Conservation (phyloP, 495 filamentous ascomycete genomes). For the Letharia lupina region DNA sequence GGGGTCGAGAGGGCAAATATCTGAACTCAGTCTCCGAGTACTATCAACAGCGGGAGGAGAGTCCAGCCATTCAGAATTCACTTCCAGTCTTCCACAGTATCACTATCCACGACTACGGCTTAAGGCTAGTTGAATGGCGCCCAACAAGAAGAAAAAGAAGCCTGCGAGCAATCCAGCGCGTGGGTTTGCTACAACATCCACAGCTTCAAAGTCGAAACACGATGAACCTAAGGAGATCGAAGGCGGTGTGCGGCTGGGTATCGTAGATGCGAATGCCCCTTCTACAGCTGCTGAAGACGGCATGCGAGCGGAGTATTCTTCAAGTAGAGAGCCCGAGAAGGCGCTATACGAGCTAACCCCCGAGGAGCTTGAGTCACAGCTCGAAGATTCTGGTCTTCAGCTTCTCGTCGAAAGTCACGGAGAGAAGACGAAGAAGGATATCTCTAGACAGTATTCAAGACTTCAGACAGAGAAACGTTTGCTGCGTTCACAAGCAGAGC, state of each 20-base stretch:
- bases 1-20: too few relatives aligned
- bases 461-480: slow-evolving; percentile 72
- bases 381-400: slow-evolving; percentile 77
- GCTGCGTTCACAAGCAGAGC: slow-evolving; percentile 62
- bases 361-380: slow-evolving; percentile 74
- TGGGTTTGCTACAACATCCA: slow-evolving; percentile 86
- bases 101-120: not conserved
- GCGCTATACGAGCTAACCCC: slow-evolving; percentile 53
- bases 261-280: not conserved
- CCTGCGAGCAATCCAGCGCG: slow-evolving; percentile 71
- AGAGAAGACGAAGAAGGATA: slow-evolving; percentile 58
- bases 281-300: not conserved
- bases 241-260: not conserved
- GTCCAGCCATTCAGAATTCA: not conserved
- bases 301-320: not conserved
- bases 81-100: not conserved
- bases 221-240: not conserved
- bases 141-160: slow-evolving; percentile 83
- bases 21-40: too few relatives aligned
- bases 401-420: slow-evolving; percentile 72
- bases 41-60: not conserved
- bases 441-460: slow-evolving; percentile 57
- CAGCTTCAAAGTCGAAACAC: slow-evolving; percentile 60
- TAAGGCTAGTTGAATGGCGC: slow-evolving; percentile 44
- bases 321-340: slow-evolving; percentile 16